phyloP scores from a whole-genome alignment of 805 yeast species.

The Zygosaccharomyces gambellarensis region DNA sequence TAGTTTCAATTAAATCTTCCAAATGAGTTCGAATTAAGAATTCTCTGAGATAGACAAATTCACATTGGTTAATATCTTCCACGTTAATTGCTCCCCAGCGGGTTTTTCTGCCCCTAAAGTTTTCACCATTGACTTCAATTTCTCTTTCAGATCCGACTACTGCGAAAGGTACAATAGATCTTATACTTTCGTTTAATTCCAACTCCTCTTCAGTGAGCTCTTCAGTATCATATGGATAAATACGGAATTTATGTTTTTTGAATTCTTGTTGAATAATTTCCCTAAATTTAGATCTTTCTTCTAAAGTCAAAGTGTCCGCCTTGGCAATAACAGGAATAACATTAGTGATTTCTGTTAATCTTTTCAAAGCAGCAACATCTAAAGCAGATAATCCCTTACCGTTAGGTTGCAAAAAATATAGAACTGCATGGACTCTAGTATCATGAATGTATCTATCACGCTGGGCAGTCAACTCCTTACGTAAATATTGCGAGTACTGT shows the following conservation, averaged over 20 bases:
- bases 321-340: constrained; percentile 95
- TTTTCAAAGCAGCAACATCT: constrained; percentile 77
- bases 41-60: constrained; percentile 88
- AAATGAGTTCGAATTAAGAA: constrained; percentile 92
- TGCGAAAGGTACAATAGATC: constrained; percentile 85
- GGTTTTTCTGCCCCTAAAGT: constrained; percentile 84
- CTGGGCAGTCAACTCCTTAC: constrained; percentile 92
- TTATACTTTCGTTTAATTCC: constrained; percentile 68
- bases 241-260: constrained; percentile 60
- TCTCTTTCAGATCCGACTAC: constrained; percentile 85
- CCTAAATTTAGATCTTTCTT: constrained; percentile 78
- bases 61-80: constrained; percentile 93
- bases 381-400: constrained; percentile 78
- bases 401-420: constrained; percentile 87
- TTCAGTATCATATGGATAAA: constrained; percentile 73
- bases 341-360: constrained; percentile 82
- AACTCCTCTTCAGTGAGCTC: constrained; percentile 65
- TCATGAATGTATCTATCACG: constrained; percentile 80
- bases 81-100: constrained; percentile 92
- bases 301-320: constrained; percentile 80
- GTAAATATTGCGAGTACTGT: constrained; percentile 84
- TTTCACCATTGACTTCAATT: constrained; percentile 68
- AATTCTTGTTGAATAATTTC: constrained; percentile 73
- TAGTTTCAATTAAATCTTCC: constrained; percentile 92
- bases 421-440: constrained; percentile 87